Evolutionary conservation across 768 basidiomycete genomes (phyloP), one percentile per base, ranked within the genome.

Genomic region (Punctularia strigosozonata): DNA sequence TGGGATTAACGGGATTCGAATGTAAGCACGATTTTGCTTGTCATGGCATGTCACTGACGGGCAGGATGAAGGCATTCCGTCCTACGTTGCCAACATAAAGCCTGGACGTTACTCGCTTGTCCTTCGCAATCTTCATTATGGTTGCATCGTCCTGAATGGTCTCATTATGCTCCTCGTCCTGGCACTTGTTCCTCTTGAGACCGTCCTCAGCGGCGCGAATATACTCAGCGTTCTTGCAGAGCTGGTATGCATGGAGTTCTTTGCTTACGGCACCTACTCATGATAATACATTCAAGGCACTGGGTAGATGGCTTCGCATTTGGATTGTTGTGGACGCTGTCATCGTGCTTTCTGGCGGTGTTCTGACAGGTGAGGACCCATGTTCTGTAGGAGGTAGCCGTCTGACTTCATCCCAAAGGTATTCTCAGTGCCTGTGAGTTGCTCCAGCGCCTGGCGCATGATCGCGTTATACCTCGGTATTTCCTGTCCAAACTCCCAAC

Each of bases 1-100:
- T 87, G 1, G 80, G 80, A 0, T 61, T 83, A 25, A 83, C 83
- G 1, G 82, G 78, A 6, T 75, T 77, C 48, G 76, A 78, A 66
- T 79, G 78, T 78, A 40, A 26, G 60, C 52, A 32, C 14, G 10
- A 37, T 40, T 15, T 45, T 14, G 44, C 10, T 8, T 32, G 23
- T 26, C 4, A 15, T 32, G 17, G 38, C 14, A 25, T 18, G 12
- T 34, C 30, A 20, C 5, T 21, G 14, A 31, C 42, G 5, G 21
- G 31, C 26, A 25, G 19, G 31, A 26, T 25, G 66, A 25, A 66
- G 79, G 78, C 40, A 67, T 71, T 0, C 80, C 81, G 3, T 69
- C 79, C 3, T 83, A 84, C 48, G 62, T 75, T 25, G 67, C 78
- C 17, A 66, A 68, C 39, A 75, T 83, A 46, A 71, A 70, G 40